Evolutionary conservation across 495 filamentous ascomycete species (phyloP).

Genomic region (Penicillium tannophilum): DNA sequence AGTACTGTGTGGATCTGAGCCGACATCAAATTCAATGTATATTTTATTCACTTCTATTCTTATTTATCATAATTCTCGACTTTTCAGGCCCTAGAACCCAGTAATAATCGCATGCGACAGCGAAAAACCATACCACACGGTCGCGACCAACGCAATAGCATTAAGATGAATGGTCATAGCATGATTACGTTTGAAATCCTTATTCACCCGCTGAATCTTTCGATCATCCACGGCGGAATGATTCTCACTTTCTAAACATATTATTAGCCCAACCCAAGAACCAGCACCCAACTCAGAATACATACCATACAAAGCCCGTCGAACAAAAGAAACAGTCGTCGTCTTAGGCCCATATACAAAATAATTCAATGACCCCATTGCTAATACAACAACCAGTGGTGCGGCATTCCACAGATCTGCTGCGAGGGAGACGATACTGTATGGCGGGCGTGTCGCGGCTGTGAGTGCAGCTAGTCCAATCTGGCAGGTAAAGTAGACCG

Average conservation of each 20-base stretch:
- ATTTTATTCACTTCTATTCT: background rate
- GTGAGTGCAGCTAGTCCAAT: conserved; percentile 45
- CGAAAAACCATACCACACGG: conserved; percentile 52
- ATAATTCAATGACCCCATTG: conserved; percentile 49
- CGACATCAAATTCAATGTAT: too few relatives aligned
- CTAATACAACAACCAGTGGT: conserved; percentile 40
- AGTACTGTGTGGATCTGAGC: too few relatives aligned
- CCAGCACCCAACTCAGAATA: background rate
- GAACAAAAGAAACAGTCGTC: conserved; percentile 42
- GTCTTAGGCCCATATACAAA: conserved; percentile 51
- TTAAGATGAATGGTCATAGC: conserved; percentile 61
- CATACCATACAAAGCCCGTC: conserved; percentile 46
- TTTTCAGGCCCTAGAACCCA: conserved; percentile 7
- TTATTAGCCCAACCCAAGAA: background rate
- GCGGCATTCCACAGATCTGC: conserved; percentile 33
- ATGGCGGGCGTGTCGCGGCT: conserved; percentile 47
- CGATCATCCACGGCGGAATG: conserved; percentile 14
- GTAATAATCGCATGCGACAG: conserved; percentile 34
- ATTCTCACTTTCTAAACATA: conserved; percentile 19
- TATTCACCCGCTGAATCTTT: conserved; percentile 43
- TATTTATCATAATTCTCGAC: background rate
- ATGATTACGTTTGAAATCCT: conserved; percentile 50
- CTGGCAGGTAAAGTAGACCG: conserved; percentile 54
- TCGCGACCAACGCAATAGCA: conserved; percentile 50
- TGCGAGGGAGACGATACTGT: conserved; percentile 39